phyloP scores from a whole-genome alignment of 1,139 yeast genomes.

The Taphrina flavorubra region DNA sequence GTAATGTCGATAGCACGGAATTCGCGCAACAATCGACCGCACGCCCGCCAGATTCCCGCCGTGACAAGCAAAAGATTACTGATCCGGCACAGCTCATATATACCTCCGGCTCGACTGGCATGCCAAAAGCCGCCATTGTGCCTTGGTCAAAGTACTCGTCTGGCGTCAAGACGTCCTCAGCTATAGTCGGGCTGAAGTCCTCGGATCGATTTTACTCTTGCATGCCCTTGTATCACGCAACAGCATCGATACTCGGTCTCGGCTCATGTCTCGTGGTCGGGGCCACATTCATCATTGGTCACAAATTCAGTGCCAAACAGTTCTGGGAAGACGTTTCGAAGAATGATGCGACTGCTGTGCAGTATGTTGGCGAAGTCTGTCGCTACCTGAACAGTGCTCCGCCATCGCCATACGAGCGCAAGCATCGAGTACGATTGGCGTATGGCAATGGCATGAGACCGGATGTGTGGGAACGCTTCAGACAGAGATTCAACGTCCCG shows the following conservation, averaged over 20 bases:
- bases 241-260: constrained; percentile 74
- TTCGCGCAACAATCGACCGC: constrained; percentile 14
- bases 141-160: constrained; percentile 76
- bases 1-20: constrained; percentile 14
- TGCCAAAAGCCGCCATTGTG: constrained; percentile 93
- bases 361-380: constrained; percentile 95
- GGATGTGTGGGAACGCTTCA: constrained; percentile 88
- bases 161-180: constrained; percentile 77
- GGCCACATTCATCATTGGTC: constrained; percentile 73
- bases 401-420: constrained; percentile 68
- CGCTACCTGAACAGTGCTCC: constrained; percentile 74
- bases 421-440: constrained; percentile 72
- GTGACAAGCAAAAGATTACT: constrained; percentile 46
- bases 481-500: constrained; percentile 72
- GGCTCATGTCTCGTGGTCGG: constrained; percentile 58
- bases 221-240: constrained; percentile 95
- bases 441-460: constrained; percentile 91
- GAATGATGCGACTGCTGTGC: constrained; percentile 76
- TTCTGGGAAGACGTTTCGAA: constrained; percentile 90
- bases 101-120: constrained; percentile 94
- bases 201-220: constrained; percentile 76
- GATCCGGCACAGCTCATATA: constrained; percentile 76
- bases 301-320: constrained; percentile 80
- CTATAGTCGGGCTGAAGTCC: constrained; percentile 65
- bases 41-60: constrained; percentile 49